Conservation (phyloP, 2,329 filamentous ascomycete species). For the Pseudocercospora crystallina region DNA sequence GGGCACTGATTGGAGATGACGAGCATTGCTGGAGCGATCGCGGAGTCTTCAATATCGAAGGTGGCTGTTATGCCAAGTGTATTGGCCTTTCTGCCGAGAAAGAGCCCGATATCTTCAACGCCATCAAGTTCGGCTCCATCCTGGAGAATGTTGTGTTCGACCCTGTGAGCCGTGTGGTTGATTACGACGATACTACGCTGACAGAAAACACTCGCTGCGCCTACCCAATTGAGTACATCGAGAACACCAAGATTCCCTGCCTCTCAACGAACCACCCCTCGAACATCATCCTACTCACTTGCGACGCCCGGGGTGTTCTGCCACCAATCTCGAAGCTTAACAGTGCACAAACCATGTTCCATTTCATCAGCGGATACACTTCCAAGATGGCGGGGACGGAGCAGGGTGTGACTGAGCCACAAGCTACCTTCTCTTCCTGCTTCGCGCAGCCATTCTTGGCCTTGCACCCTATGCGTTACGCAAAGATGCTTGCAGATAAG, state of each 20-base stretch:
- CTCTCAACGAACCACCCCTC: constrained; percentile 80
- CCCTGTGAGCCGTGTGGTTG: constrained; percentile 80
- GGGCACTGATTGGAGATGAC: constrained; percentile 93
- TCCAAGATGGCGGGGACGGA: constrained; percentile 99
- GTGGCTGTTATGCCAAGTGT: constrained; percentile 98
- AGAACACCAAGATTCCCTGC: constrained; percentile 98
- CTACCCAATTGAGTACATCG: constrained; percentile 98
- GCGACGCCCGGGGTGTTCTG: constrained; percentile 94
- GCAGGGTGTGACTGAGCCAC: constrained; percentile 92
- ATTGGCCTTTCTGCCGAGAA: constrained; percentile 97
- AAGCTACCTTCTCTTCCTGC: constrained; percentile 98
- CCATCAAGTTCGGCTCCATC: constrained; percentile 95
- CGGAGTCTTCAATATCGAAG: constrained; percentile 99
- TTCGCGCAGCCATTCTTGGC: constrained; percentile 99
- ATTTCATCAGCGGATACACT: constrained; percentile 99
- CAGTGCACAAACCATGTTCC: constrained; percentile 97
- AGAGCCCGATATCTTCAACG: constrained; percentile 95
- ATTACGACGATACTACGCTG: constrained; percentile 92
- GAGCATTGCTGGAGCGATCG: constrained; percentile 99
- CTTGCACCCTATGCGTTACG: constrained; percentile 98
- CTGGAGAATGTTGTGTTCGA: constrained; percentile 99
- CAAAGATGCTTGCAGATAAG: constrained; percentile 97
- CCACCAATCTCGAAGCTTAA: constrained; percentile 97
- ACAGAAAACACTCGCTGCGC: constrained; percentile 98
- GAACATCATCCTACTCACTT: constrained; percentile 98